Base-by-base conservation (phyloP, 2,329 filamentous ascomycete genomes). In the Drechslerella dactyloides region DNA sequence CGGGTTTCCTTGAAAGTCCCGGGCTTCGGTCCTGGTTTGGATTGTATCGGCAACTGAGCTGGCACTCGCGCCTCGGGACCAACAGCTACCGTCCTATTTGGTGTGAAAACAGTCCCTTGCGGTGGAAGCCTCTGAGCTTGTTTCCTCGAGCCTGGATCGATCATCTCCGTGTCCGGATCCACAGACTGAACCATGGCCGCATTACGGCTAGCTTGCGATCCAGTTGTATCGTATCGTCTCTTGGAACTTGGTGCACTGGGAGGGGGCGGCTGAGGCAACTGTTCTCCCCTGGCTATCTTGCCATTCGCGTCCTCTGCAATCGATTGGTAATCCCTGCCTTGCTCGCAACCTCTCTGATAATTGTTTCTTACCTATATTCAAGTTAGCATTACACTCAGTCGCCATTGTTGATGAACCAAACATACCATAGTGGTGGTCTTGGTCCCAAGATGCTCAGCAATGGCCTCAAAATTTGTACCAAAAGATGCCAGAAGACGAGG, bases 391-490 rank as follows among this genome's bases (percentile, higher is more conserved):
- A 75, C 37, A 72, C 61, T 60, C 74, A 74, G 75, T 76, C 76
- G 42, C n/a, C 5, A 44, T 48, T 66, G 63, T 51, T 46, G 21
- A 5, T 1, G 21, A 54, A 23, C 46, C 7, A 54, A 50, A 78
- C 83, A 79, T 82, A 90, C 90, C 90, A 94, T 94, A n/a, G 90
- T 89, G 63, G 89, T 85, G 17, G 90, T 93, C 80, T 93, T 93
- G 2, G 90, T 91, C 55, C 89, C 88, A 89, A 94, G 92, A 76
- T 91, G 87, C 57, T 83, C 83, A 44, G 90, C 89, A 79, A 93
- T 93, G 2, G 85, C 85, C 54, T 82, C 82, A 86, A 90, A 94
- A 78, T 94, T 90, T 15, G 88, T 91, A 66, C 90, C 90, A 80
- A 91, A 93, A 61, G 90, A 85, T 56, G 83, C 84, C 52, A 94